Evolutionary conservation across 2,329 filamentous ascomycete genomes (phyloP), one percentile per base, ranked within the genome.

Genomic region (Pseudophaeomoniella oleicola): DNA sequence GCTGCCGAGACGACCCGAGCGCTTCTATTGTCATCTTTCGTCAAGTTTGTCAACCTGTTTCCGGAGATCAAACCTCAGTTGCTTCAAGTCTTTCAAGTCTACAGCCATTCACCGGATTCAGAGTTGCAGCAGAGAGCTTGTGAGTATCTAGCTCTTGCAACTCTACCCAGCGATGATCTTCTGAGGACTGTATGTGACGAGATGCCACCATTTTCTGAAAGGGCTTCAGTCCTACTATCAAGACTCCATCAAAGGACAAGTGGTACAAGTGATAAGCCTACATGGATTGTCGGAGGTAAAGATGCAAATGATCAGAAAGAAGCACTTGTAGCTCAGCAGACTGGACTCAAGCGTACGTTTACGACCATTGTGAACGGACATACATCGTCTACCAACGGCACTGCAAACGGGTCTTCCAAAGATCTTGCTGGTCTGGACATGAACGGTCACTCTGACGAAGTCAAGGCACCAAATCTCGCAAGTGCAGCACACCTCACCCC

Each of bases 41-140:
- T 96, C 69, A 98, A 98, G 62, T 98, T 87, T 50, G 84, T 98
- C 60, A 98, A 98, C 58, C 63, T 98, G 36, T 98, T 98, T 57
- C 90, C 90, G 1, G 92, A 98, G 56, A 96, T 98, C 62, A 96
- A 94, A 59, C 84, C 87, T 5, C 88, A 94, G 56, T 73, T 98
- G 3, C 63, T 96, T 32, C 81, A 85, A 47, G 81, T 93, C 5
- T 98, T 98, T 63, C 74, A 81, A 42, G 69, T 86, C 18, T 96
- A 94, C 60, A 94, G 85, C 54, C 86, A 96, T 56, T 92, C 87
- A 0, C 68, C 96, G 17, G 90, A 98, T 56, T 84, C 90, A 0
- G 90, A 98, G 56, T 67, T 98, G 45, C 90, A 98, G 57, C 90
- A 98, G 62, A 71, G 90, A 59, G 88, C 90, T 11, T 98, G 86